Percentiles rank a stretch among this genome's conserved stretches.
Evolutionary conservation across 805 yeast species (phyloP).

Genomic region (Suhomyces xylopsoci): DNA sequence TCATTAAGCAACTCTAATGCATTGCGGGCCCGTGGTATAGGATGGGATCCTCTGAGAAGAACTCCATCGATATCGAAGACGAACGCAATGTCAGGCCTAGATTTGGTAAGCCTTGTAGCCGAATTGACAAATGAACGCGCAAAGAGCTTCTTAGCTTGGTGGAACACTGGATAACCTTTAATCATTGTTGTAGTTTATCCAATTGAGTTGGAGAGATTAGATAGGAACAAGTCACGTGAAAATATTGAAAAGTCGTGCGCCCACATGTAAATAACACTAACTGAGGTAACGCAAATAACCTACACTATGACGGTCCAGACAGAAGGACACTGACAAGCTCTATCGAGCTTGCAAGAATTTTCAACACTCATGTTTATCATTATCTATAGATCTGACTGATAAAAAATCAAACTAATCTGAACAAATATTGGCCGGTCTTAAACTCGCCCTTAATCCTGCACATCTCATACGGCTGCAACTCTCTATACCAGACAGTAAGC

Average conservation of each 20-base stretch:
- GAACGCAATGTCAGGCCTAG: constrained; percentile 19
- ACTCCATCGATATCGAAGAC: constrained; percentile 80
- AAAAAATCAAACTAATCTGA: too few species aligned
- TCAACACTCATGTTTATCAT: neutral
- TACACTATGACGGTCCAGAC: too few species aligned
- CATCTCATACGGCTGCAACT: too few species aligned
- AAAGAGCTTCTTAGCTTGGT: neutral
- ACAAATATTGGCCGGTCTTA: too few species aligned
- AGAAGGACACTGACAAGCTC: too few species aligned
- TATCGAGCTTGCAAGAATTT: too few species aligned
- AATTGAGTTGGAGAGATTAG: neutral
- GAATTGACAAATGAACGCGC: neutral
- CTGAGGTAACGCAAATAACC: too few species aligned
- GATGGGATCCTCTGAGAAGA: constrained; percentile 64
- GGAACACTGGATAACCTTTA: neutral
- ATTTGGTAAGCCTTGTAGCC: neutral
- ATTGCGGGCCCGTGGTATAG: constrained; percentile 62
- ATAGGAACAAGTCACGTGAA: neutral
- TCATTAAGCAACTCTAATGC: constrained; percentile 56
- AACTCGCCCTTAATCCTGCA: too few species aligned
- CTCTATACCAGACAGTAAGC: too few species aligned
- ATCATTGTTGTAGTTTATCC: neutral
- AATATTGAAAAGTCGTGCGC: neutral
- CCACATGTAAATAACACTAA: too few species aligned
- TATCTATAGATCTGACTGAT: neutral